Evolutionary conservation across 176 grass and related monocot genomes (phyloP).

Genomic region (Phoenix dactylifera): DNA sequence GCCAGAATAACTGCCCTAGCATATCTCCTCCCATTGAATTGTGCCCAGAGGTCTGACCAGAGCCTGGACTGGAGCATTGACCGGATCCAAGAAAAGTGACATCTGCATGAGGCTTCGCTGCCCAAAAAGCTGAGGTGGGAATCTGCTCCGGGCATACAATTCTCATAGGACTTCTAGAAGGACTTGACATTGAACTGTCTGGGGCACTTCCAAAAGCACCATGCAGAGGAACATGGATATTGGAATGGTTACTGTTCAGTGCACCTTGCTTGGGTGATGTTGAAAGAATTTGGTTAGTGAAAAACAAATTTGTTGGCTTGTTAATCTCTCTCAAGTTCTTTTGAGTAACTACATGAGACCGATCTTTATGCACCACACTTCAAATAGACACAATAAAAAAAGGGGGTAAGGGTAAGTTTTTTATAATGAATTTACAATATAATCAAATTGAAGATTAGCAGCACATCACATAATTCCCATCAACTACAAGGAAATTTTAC

Average conservation of each 20-base stretch:
- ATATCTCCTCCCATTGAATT: slow-evolving; percentile 98
- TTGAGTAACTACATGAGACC: slow-evolving; percentile 31
- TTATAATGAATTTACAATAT: slow-evolving; percentile 10
- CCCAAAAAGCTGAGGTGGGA: slow-evolving; percentile 78
- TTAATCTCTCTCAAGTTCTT: slow-evolving; percentile 40
- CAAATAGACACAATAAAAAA: slow-evolving; percentile 34
- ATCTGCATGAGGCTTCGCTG: slow-evolving; percentile 62
- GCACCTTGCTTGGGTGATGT: slow-evolving; percentile 41
- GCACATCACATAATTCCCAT: slow-evolving; percentile 8
- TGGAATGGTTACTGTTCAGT: slow-evolving; percentile 47
- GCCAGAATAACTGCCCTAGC: slow-evolving; percentile 82
- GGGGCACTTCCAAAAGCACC: slow-evolving; percentile 70
- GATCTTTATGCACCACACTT: slow-evolving; percentile 51
- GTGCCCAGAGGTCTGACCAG: slow-evolving; percentile 95
- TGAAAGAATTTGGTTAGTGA: slow-evolving; percentile 47
- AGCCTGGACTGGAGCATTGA: slow-evolving; percentile 96
- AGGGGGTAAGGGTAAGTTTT: slow-evolving; percentile 10
- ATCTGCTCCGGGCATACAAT: slow-evolving; percentile 76
- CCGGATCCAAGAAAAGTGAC: slow-evolving; percentile 86
- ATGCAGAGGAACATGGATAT: slow-evolving; percentile 45
- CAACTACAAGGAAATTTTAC: slow-evolving; percentile 6
- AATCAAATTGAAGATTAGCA: no score
- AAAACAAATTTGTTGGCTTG: slow-evolving; percentile 36
- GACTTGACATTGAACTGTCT: slow-evolving; percentile 92
- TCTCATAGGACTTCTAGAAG: slow-evolving; percentile 74